A percentile compares a stretch with the other conserved stretches of the same genome.
Conservation (phyloP, 176 grass and related monocot genomes). For the Phyllostachys edulis region DNA sequence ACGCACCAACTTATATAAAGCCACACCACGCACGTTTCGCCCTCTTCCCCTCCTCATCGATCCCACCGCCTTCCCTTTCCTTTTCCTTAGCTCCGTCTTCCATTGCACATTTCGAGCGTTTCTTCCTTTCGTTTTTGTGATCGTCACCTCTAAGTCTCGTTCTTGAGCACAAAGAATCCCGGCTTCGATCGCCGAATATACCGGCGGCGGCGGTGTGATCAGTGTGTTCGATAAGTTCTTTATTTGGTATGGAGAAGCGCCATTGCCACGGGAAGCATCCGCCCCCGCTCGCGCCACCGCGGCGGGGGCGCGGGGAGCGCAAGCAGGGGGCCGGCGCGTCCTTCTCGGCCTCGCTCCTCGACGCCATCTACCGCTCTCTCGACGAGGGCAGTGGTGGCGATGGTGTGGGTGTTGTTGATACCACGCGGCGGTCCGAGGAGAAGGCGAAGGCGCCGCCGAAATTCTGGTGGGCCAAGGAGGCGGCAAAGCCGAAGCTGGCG, state of each 20-base stretch:
- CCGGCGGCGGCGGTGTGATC: neutral
- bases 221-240: neutral
- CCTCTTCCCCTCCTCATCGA: slow-evolving; percentile 6
- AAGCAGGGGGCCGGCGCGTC: slow-evolving; percentile 33
- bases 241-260: slow-evolving; percentile 27
- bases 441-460: slow-evolving; percentile 25
- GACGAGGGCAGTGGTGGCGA: slow-evolving; percentile 31
- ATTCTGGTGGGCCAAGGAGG: slow-evolving; percentile 57
- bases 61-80: neutral
- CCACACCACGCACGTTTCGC: slow-evolving; percentile 36
- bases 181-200: neutral
- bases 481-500: slow-evolving; percentile 36
- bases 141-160: neutral
- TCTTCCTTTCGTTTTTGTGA: neutral
- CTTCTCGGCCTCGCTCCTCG: slow-evolving; percentile 73
- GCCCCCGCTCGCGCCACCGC: slow-evolving; percentile 27
- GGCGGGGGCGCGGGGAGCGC: slow-evolving; percentile 11
- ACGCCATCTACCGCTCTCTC: slow-evolving; percentile 66
- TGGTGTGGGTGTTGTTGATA: neutral
- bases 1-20: slow-evolving; percentile 40
- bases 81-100: slow-evolving; percentile 2
- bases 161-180: neutral
- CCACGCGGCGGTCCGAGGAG: slow-evolving; percentile 12
- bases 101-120: neutral
- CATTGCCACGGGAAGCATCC: slow-evolving; percentile 14